These are phyloP conservation scores for Cystobasidiaceae sp. DNA, from an alignment of 1,284 basidiomycete genomes.

Conservation along the genomic window DNA sequence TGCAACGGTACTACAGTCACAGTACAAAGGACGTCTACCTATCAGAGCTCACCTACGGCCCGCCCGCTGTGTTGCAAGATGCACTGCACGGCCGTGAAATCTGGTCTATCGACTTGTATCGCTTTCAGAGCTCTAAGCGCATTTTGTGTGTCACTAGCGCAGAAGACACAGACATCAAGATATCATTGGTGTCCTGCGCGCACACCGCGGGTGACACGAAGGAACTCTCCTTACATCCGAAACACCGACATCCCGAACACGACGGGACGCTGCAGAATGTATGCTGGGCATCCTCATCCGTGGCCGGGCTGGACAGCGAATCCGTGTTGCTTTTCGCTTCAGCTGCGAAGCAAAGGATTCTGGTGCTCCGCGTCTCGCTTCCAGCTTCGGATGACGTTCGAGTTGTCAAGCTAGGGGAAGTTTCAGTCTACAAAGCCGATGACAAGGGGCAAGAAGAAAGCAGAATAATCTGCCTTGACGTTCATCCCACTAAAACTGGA, in stretches of 20 bases:
- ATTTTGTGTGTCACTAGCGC: slow-evolving; percentile 14
- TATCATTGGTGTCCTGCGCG: not conserved
- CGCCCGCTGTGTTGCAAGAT: slow-evolving; percentile 1
- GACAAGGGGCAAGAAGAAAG: not conserved
- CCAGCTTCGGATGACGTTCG: not conserved
- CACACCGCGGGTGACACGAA: not conserved
- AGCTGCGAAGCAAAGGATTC: slow-evolving; percentile 8
- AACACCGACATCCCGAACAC: not conserved
- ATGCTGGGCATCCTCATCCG: not conserved
- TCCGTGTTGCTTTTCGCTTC: slow-evolving; percentile 6
- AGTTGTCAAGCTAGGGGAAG: not conserved
- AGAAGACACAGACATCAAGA: slow-evolving; percentile 22
- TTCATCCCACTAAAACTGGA: not conserved
- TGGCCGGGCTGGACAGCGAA: not conserved
- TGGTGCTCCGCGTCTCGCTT: not conserved
- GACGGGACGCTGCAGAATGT: slow-evolving; percentile 14
- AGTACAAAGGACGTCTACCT: not conserved
- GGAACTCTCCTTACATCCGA: not conserved
- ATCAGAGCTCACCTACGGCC: not conserved
- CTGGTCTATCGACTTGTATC: not conserved
- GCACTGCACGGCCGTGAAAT: slow-evolving; percentile 21
- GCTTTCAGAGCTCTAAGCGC: not conserved
- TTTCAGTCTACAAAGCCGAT: not conserved
- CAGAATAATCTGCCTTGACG: not conserved
- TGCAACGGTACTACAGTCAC: slow-evolving; percentile 3